A percentile compares a stretch with the other conserved stretches of the same genome.
phyloP scores from a whole-genome alignment of 164 flowering plant species.

The Buxus sempervirens region DNA sequence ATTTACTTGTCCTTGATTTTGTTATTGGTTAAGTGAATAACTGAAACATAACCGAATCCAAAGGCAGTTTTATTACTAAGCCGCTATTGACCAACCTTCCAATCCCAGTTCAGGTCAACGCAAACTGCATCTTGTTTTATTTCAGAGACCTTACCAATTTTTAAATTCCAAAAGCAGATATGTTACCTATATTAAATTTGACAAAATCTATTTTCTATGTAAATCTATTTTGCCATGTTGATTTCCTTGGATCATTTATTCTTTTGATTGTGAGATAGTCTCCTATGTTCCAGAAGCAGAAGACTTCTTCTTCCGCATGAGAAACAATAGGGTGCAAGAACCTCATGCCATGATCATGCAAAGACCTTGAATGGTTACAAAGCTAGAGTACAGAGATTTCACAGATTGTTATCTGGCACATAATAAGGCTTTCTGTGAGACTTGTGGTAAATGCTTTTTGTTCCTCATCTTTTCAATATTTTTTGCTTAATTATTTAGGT shows the following conservation, averaged over 20 bases:
- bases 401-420: slow-evolving; percentile 37
- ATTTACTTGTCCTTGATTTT: slow-evolving; percentile 6
- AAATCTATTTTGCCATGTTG: too few relatives aligned
- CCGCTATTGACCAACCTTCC: slow-evolving; percentile 42
- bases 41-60: slow-evolving; percentile 71
- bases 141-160: slow-evolving; percentile 68
- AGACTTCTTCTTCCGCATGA: slow-evolving; percentile 61
- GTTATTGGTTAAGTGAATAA: slow-evolving; percentile 64
- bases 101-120: slow-evolving; percentile 45
- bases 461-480: neutral
- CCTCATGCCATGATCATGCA: slow-evolving; percentile 26
- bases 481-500: neutral
- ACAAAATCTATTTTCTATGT: too few relatives aligned
- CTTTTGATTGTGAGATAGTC: slow-evolving; percentile 32
- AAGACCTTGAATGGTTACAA: slow-evolving; percentile 28
- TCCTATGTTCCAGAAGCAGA: slow-evolving; percentile 89
- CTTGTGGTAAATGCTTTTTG: slow-evolving; percentile 12
- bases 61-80: slow-evolving; percentile 75
- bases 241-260: neutral
- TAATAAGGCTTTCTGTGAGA: slow-evolving; percentile 9
- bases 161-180: too few relatives aligned
- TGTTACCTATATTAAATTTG: too few relatives aligned
- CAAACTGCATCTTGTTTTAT: slow-evolving; percentile 89
- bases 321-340: slow-evolving; percentile 23
- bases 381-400: slow-evolving; percentile 38